Evolutionary conservation across 2,329 filamentous ascomycete genomes (phyloP).

Genomic region (Fusarium citri): DNA sequence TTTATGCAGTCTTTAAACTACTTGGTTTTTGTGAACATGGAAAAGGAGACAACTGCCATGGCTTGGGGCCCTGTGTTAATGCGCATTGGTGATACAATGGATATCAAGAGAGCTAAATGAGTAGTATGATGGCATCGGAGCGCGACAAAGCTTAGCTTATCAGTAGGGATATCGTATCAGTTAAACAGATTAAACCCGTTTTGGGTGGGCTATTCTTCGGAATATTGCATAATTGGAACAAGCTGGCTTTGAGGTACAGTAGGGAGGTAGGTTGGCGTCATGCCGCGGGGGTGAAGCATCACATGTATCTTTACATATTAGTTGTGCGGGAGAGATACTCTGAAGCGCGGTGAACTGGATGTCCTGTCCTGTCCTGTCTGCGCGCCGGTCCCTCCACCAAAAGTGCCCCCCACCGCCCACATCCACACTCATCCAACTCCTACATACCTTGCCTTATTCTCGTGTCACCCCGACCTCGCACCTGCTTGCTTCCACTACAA

Average conservation of each 20-base stretch:
- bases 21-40: background rate
- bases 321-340: slow-evolving; percentile 19
- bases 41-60: background rate
- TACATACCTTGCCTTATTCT: slow-evolving; percentile 31
- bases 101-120: slow-evolving; percentile 20
- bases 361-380: slow-evolving; percentile 6
- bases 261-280: slow-evolving; percentile 39
- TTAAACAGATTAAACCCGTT: slow-evolving; percentile 22
- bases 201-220: slow-evolving; percentile 35
- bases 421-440: slow-evolving; percentile 41
- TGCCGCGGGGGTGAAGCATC: slow-evolving; percentile 15
- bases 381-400: slow-evolving; percentile 38
- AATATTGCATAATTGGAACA: slow-evolving; percentile 31
- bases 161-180: slow-evolving; percentile 6
- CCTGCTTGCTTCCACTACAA: slow-evolving; percentile 27
- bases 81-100: slow-evolving; percentile 3
- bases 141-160: slow-evolving; percentile 25
- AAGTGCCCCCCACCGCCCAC: slow-evolving; percentile 44
- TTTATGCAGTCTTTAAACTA: background rate
- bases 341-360: slow-evolving; percentile 12
- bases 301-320: slow-evolving; percentile 28
- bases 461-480: slow-evolving; percentile 33
- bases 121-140: slow-evolving; percentile 34
- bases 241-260: slow-evolving; percentile 18
- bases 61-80: slow-evolving; percentile 1